phyloP scores from a whole-genome alignment of 108 stramenopile species.

The Parietichytrium sp. region DNA sequence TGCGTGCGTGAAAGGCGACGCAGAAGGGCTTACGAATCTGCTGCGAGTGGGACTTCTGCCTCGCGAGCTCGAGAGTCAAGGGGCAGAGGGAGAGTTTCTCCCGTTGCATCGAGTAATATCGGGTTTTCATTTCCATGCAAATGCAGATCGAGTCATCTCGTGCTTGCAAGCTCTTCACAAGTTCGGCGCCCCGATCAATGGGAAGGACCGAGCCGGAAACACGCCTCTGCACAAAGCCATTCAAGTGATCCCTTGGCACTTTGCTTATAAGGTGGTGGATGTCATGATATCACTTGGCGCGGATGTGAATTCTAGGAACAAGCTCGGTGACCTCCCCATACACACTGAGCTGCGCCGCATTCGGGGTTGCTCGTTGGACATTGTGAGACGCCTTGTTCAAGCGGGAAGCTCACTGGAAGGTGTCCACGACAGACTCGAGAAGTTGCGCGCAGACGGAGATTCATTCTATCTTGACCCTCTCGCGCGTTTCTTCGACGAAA shows the following conservation, averaged over 20 bases:
- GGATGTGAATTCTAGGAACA: neutral
- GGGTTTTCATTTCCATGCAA: slow-evolving; percentile 21
- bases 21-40: neutral
- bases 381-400: neutral
- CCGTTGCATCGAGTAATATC: slow-evolving; percentile 7
- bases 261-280: neutral
- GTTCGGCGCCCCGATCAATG: neutral
- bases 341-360: slow-evolving; percentile 23
- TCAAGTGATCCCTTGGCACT: neutral
- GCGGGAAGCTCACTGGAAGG: too few species aligned
- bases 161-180: neutral
- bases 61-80: neutral
- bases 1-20: neutral
- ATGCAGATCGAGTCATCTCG: neutral
- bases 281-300: neutral
- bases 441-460: too few species aligned
- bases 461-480: too few species aligned
- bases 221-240: slow-evolving; percentile 31
- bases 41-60: neutral
- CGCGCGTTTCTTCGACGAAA: too few species aligned
- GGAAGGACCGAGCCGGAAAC: neutral
- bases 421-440: too few species aligned
- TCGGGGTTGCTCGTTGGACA: neutral
- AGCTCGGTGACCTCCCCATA: slow-evolving; percentile 1
- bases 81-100: neutral